phyloP scores from a whole-genome alignment of 345 rosid genomes.

The Gossypium longicalyx region DNA sequence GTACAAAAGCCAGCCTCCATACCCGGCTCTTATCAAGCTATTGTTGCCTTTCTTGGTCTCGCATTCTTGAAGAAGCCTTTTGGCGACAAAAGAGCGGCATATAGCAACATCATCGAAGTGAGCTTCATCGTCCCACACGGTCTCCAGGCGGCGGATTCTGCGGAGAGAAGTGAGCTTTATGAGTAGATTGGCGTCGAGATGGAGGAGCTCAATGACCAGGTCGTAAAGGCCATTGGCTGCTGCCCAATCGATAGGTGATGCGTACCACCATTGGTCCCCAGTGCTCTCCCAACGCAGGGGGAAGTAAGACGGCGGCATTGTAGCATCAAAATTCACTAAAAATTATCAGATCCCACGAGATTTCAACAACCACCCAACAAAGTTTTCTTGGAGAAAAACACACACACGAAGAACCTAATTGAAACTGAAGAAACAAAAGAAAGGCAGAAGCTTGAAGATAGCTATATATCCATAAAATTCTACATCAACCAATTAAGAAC shows the following conservation, averaged over 20 bases:
- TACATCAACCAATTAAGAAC: neutral
- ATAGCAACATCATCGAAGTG: slow-evolving; percentile 51
- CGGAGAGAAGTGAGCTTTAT: slow-evolving; percentile 96
- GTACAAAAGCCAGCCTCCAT: slow-evolving; percentile 95
- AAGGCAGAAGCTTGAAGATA: slow-evolving; percentile 7
- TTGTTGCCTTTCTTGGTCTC: slow-evolving; percentile 52
- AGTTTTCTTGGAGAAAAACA: slow-evolving; percentile 6
- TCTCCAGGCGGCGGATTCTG: slow-evolving; percentile 92
- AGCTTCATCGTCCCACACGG: slow-evolving; percentile 90
- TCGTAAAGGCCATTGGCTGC: slow-evolving; percentile 92
- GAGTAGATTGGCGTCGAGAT: slow-evolving; percentile 85
- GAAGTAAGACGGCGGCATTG: slow-evolving; percentile 72
- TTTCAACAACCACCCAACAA: slow-evolving; percentile 10
- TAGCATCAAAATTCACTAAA: neutral
- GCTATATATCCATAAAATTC: neutral
- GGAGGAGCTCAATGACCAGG: slow-evolving; percentile 77
- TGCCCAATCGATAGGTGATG: slow-evolving; percentile 93
- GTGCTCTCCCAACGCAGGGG: slow-evolving; percentile 99
- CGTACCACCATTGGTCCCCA: slow-evolving; percentile 99
- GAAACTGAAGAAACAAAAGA: neutral
- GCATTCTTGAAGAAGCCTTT: slow-evolving; percentile 51
- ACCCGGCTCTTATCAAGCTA: slow-evolving; percentile 76
- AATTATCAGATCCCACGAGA: neutral
- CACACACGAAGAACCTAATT: slow-evolving; percentile 1
- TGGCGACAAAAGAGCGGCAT: slow-evolving; percentile 71